Percentiles rank a stretch among this genome's conserved stretches.
Evolutionary conservation across 768 basidiomycete species (phyloP).

Genomic region (Infundibulicybe gibba): DNA sequence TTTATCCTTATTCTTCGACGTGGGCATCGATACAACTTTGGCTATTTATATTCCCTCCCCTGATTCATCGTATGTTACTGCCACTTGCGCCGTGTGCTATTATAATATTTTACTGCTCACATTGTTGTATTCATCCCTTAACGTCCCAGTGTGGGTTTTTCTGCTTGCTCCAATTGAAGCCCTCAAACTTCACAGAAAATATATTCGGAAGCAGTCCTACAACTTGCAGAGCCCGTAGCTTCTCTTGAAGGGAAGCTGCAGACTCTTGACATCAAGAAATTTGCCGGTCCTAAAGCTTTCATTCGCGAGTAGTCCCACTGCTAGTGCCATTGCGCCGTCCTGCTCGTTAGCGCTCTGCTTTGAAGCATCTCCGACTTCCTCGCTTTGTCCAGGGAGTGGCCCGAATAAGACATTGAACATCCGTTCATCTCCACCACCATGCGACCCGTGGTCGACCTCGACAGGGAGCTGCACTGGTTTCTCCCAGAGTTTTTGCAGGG

Average conservation of each 20-base stretch:
- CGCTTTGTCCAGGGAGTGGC: conserved; percentile 34
- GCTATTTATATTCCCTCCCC: no score
- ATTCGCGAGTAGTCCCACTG: conserved; percentile 45
- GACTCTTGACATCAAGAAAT: conserved; percentile 31
- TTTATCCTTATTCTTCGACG: no score
- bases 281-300: conserved; percentile 44
- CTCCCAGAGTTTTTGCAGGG: conserved; percentile 41
- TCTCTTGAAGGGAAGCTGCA: conserved; percentile 24
- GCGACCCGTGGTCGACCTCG: conserved; percentile 34
- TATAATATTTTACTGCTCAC: no score
- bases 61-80: no score
- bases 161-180: no score
- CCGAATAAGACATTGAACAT: conserved; percentile 48
- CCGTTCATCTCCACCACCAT: conserved; percentile 45
- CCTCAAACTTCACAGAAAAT: no score
- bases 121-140: no score
- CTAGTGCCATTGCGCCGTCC: conserved; percentile 44
- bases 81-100: no score
- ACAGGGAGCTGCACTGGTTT: conserved; percentile 37
- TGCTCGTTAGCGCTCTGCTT: conserved; percentile 42
- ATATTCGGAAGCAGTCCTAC: no score
- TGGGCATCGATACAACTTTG: not conserved
- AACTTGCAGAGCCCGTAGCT: no score
- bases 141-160: no score
- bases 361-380: conserved; percentile 38